Evolutionary conservation across 257 asterid genomes (phyloP), one percentile per base, ranked within the genome.

Genomic region (Henckelia pumila): DNA sequence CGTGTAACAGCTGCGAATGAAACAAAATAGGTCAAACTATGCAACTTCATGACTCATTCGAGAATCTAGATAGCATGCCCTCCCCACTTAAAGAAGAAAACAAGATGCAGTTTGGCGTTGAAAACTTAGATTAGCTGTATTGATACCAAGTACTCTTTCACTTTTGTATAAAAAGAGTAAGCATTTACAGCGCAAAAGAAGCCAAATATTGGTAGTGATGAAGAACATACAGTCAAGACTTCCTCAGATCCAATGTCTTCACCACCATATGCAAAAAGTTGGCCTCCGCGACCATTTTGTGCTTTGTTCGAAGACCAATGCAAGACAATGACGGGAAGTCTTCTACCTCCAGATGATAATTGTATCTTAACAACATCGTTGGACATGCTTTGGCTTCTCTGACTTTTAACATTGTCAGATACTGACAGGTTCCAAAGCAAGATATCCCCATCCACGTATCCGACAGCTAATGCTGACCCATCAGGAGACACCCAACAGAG

Each of bases 371-470:
- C 82, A 65, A 87, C 87, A 67, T 87, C 86, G 68, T 74, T 74
- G 17, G 80, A 64, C 44, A 79, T 67, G 63, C 76, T 77, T 59
- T 76, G 84, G 62, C 80, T 72, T 73, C 60, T 76, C 71, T 76
- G 84, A 65, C 76, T 80, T 76, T 79, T 81, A 56, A 69, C 66
- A 47, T 63, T 59, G 66, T 81, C 91, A 63, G 86, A 47, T 74
- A 68, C 85, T 61, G 89, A 81, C 59, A 90, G 80, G 78, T 94
- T 73, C 97, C 99, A 94, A 4, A 94, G 80, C 61, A 94, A 78
- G 79, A 94, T 84, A 84, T 94, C 97, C 66, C 99, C 99, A 72
- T 94, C 99, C 66, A 94, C 89, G 68, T 94, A 91, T 40, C 99
- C 99, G 72, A 94, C 96, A 56, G 99, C 97, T 79, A 91, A 81